Conservation (phyloP, 495 filamentous ascomycete genomes). For the Aspergillus affinis region DNA sequence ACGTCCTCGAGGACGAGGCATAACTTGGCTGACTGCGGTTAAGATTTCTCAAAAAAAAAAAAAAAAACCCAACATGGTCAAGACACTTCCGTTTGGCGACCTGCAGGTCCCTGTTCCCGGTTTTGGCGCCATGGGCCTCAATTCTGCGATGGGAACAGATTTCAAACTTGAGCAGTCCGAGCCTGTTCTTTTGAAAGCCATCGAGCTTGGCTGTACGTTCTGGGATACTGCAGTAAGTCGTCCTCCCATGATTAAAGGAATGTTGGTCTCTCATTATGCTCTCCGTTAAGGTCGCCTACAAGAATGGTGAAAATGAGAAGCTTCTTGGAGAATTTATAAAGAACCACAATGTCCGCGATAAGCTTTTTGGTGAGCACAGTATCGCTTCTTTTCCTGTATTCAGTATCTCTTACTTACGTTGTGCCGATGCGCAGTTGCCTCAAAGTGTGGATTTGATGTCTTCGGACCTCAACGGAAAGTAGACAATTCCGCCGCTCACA, state of each 20-base stretch:
- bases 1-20: not conserved
- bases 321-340: conserved; percentile 52
- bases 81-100: no score
- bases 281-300: conserved; percentile 44
- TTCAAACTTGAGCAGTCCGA: no score
- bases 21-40: no score
- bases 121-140: no score
- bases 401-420: no score
- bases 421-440: conserved; percentile 35
- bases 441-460: conserved; percentile 45
- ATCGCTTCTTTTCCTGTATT: no score
- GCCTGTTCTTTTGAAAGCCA: conserved; percentile 34
- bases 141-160: no score
- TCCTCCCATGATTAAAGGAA: no score
- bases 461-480: conserved; percentile 27
- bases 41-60: no score
- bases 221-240: conserved; percentile 50
- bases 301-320: conserved; percentile 49
- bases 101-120: no score
- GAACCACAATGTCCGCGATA: conserved; percentile 50
- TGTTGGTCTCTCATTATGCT: no score
- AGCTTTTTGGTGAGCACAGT: conserved; percentile 42
- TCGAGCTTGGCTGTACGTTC: conserved; percentile 52
- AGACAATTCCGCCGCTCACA: conserved; percentile 41
- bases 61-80: no score